phyloP scores from a whole-genome alignment of 2,329 filamentous ascomycete genomes.

The Epichloe aotearoae region DNA sequence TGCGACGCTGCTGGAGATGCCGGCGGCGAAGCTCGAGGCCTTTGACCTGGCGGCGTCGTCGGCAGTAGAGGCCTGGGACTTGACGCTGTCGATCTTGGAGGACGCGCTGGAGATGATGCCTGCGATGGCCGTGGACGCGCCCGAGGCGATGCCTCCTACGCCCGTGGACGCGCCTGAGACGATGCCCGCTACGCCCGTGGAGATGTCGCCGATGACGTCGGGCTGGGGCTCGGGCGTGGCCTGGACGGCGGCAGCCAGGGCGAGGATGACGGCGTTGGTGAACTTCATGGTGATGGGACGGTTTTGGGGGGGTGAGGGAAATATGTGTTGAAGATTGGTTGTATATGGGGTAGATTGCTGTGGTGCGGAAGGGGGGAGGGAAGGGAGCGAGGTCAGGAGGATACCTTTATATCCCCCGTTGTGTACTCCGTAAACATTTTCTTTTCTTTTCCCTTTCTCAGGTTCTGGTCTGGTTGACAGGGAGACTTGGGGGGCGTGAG shows the following conservation, averaged over 20 bases:
- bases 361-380: too few relatives aligned
- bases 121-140: slow-evolving; percentile 3
- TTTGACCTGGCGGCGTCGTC: slow-evolving; percentile 2
- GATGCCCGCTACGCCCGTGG: neutral
- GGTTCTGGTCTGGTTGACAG: neutral
- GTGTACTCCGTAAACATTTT: too few relatives aligned
- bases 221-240: slow-evolving; percentile 10
- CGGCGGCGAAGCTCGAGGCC: slow-evolving; percentile 3
- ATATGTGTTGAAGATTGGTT: neutral
- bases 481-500: neutral
- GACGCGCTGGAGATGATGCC: neutral
- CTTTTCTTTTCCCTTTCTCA: neutral
- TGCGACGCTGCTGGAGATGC: slow-evolving; percentile 6
- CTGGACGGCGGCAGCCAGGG: slow-evolving; percentile 19
- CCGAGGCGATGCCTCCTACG: neutral
- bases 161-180: too few relatives aligned
- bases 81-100: neutral
- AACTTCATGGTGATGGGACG: slow-evolving; percentile 23
- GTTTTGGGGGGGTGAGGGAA: neutral
- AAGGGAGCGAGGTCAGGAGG: too few relatives aligned
- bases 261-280: slow-evolving; percentile 19
- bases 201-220: slow-evolving; percentile 2
- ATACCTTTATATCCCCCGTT: neutral
- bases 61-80: neutral
- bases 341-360: neutral